Evolutionary conservation across 106 monocot species (phyloP), one percentile per base, ranked within the genome.

Genomic region (Acorus calamus): DNA sequence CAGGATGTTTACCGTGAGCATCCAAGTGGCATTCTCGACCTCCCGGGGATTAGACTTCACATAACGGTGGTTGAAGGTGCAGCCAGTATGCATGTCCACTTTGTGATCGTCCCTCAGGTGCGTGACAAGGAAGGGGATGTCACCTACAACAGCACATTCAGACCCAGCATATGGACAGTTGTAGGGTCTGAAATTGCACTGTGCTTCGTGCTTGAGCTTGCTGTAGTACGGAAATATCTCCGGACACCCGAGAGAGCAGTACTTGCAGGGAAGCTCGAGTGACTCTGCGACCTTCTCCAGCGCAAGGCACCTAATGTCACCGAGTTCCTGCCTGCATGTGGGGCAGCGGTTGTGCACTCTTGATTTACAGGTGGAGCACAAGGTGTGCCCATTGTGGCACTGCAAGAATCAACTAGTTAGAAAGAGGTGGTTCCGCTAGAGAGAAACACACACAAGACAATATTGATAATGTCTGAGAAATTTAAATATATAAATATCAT

Each of bases 151-250:
- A 42, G 53, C 60, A 51, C 70, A 70, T 53, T 70, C 70, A 28
- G 70, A 60, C 48, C 70, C 70, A 8, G 70, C 70, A 46, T 70
- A 70, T 12, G 70, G 70, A 53, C 70, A 70, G 12, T 53, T 70
- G 70, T 70, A 70, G 44, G 70, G 70, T 61, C 70, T 53, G 44
- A 61, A 70, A 61, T 61, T 70, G 70, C 70, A 70, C 60, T 70
- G 61, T 46, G 70, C 9, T 61, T 70, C 70, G 44, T 70, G 70
- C 53, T 70, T 70, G 61, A 70, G 70, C 53, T 70, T 70, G 53
- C 70, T 70, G 45, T 70, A 70, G 60, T 70, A 68, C 11, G 58
- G 68, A 49, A 58, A 58, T 13, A 68, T 68, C 43, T 58, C 57
- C 4, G 58, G 57, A 45, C 70, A 70, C 4, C 70, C 60, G 3